Evolutionary conservation across 768 basidiomycete species (phyloP).

Genomic region (Termitomyces sp.): DNA sequence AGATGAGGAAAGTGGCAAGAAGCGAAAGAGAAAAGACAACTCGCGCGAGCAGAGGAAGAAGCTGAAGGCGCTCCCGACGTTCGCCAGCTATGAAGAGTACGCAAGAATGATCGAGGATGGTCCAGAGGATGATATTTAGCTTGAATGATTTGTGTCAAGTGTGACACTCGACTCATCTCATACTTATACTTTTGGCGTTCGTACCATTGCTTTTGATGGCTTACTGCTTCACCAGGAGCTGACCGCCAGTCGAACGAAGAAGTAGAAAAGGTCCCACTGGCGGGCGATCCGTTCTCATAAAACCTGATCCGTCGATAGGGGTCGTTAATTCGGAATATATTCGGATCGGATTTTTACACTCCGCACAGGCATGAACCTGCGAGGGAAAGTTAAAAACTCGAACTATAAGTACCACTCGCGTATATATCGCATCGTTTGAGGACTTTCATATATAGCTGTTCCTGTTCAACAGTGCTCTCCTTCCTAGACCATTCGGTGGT

Average conservation of each 20-base stretch:
- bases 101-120: constrained; percentile 79
- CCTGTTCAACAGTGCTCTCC: background rate
- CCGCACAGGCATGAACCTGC: background rate
- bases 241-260: too few species aligned
- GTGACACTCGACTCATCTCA: background rate
- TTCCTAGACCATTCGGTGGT: background rate
- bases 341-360: background rate
- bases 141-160: background rate
- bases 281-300: background rate
- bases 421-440: constrained; percentile 8
- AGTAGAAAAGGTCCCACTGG: too few species aligned
- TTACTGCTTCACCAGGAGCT: too few species aligned
- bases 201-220: background rate
- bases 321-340: background rate
- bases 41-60: constrained; percentile 59
- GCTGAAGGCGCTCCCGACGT: constrained; percentile 63
- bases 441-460: background rate
- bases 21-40: constrained; percentile 40
- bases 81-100: constrained; percentile 86
- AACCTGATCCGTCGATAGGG: too few species aligned
- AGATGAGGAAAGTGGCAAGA: constrained; percentile 27
- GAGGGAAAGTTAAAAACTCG: background rate
- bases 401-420: background rate
- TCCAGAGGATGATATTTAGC: constrained; percentile 56
- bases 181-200: background rate